Percentiles rank a stretch among this genome's conserved stretches.
Conservation (phyloP, 441 rosid genomes). For the Pelargonium australe region DNA sequence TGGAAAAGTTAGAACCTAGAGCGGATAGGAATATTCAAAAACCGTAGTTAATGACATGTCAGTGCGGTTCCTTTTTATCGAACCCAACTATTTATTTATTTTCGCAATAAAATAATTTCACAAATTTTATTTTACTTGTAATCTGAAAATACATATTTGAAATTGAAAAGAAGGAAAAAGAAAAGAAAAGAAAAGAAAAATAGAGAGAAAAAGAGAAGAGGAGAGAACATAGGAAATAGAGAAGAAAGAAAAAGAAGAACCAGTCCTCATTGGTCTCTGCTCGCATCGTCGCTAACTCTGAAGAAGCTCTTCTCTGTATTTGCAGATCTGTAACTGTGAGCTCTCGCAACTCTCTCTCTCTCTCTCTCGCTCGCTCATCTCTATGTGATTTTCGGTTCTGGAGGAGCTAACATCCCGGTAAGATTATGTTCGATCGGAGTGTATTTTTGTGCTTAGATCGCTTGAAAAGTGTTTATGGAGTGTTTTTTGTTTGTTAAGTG, state of each 20-base stretch:
- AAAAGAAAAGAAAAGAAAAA: conserved; percentile 16
- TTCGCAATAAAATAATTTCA: neutral
- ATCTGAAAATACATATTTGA: neutral
- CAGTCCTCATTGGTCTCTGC: conserved; percentile 24
- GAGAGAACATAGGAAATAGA: conserved; percentile 44
- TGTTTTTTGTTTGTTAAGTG: neutral
- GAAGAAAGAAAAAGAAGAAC: conserved; percentile 45
- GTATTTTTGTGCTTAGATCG: neutral
- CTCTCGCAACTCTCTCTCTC: neutral
- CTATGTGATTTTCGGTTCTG: neutral
- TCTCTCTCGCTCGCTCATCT: too few relatives aligned
- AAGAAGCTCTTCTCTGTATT: neutral
- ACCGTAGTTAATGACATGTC: conserved; percentile 19
- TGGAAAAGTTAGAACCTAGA: conserved; percentile 12
- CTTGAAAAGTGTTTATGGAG: neutral
- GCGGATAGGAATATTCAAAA: conserved; percentile 23
- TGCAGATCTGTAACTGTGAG: neutral
- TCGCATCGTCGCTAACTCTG: conserved; percentile 8
- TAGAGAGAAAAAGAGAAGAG: conserved; percentile 17
- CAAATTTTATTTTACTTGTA: too few relatives aligned
- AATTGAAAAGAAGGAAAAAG: neutral
- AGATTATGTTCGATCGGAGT: neutral
- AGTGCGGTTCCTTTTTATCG: conserved; percentile 34
- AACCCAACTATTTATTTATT: neutral
- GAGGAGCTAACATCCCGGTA: neutral